Percentiles rank a stretch among this genome's conserved stretches.
phyloP scores from a whole-genome alignment of 345 rosid species.

The Aurinia saxatilis region DNA sequence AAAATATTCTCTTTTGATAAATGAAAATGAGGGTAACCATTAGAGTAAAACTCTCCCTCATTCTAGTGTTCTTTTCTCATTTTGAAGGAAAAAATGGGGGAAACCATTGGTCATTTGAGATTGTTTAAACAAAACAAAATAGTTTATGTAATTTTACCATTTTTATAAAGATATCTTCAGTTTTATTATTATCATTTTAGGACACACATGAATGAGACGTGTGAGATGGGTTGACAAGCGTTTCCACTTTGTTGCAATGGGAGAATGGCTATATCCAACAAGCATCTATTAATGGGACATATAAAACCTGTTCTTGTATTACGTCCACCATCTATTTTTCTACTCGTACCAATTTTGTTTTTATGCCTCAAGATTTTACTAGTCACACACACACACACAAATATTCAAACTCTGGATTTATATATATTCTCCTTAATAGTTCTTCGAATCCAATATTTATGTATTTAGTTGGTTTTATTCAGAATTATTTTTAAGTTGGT shows the following conservation, averaged over 20 bases:
- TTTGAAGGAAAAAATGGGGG: too few species aligned
- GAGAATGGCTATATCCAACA: slow-evolving; percentile 4
- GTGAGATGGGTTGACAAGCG: slow-evolving; percentile 17
- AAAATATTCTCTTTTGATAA: too few species aligned
- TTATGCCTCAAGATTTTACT: slow-evolving; percentile 3
- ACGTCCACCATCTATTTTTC: slow-evolving; percentile 12
- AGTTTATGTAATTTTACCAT: neutral
- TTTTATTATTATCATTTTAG: slow-evolving; percentile 8
- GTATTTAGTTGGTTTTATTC: too few species aligned
- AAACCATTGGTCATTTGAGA: too few species aligned
- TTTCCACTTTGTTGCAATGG: slow-evolving; percentile 5
- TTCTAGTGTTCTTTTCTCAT: too few species aligned
- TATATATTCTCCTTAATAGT: neutral
- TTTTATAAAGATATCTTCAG: neutral
- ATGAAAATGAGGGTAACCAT: too few species aligned
- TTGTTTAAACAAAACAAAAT: too few species aligned
- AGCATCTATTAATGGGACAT: slow-evolving; percentile 5
- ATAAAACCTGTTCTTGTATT: slow-evolving; percentile 1
- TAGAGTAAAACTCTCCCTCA: too few species aligned
- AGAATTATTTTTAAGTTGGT: too few species aligned
- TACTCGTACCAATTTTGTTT: neutral
- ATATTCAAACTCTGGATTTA: neutral
- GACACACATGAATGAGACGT: slow-evolving; percentile 20
- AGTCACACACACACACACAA: neutral
- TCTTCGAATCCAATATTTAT: too few species aligned